A percentile compares a stretch with the other conserved stretches of the same genome.
phyloP scores from a whole-genome alignment of 441 rosid genomes.

The Populus hybrid region DNA sequence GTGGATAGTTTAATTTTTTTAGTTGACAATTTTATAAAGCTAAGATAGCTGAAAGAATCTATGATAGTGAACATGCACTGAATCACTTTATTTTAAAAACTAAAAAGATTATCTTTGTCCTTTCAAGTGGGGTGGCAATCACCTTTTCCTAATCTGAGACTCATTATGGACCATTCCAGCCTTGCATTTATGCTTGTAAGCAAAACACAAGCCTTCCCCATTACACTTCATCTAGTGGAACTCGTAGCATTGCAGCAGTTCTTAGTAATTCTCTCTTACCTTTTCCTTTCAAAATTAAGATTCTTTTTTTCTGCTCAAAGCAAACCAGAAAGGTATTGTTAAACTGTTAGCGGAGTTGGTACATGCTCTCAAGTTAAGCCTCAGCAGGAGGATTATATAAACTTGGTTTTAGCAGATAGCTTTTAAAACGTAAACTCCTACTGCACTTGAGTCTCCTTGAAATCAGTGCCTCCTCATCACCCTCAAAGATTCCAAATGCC shows the following conservation, averaged over 20 bases:
- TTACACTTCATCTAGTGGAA: neutral
- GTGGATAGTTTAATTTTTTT: neutral
- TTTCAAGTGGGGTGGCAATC: slow-evolving; percentile 28
- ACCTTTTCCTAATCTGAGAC: slow-evolving; percentile 2
- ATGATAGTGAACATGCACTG: slow-evolving; percentile 23
- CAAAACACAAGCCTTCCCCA: slow-evolving; percentile 5
- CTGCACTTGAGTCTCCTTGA: slow-evolving; percentile 9
- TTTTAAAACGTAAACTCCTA: slow-evolving; percentile 9
- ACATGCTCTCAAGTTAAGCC: slow-evolving; percentile 19
- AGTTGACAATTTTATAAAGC: slow-evolving; percentile 9
- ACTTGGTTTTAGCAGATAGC: slow-evolving; percentile 10
- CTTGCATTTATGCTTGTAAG: slow-evolving; percentile 12
- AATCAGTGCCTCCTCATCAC: neutral
- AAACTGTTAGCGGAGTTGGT: slow-evolving; percentile 28
- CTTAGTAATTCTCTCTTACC: slow-evolving; percentile 4
- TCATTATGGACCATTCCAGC: slow-evolving; percentile 1
- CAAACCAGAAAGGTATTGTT: slow-evolving; percentile 22
- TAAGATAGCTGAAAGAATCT: slow-evolving; percentile 30
- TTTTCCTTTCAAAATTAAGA: slow-evolving; percentile 21
- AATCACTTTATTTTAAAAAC: slow-evolving; percentile 12
- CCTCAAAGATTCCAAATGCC: slow-evolving; percentile 14
- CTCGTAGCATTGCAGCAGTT: neutral
- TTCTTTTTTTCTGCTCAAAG: slow-evolving; percentile 20
- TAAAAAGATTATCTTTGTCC: slow-evolving; percentile 36
- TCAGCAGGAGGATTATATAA: neutral